Evolutionary conservation across 345 rosid genomes (phyloP).

Genomic region (Corchorus capsularis): DNA sequence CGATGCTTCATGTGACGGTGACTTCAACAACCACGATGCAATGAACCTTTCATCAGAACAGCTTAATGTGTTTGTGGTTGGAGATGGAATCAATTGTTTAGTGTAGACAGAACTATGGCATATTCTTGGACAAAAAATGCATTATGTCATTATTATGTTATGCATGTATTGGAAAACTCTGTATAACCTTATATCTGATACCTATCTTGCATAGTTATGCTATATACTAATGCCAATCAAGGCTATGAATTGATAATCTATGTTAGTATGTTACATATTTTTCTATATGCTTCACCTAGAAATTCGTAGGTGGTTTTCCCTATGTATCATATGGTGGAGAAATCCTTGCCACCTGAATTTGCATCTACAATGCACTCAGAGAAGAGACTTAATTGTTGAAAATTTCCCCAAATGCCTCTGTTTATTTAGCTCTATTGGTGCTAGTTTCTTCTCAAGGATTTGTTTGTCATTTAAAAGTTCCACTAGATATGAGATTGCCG

Average conservation of each 20-base stretch:
- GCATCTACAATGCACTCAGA: neutral
- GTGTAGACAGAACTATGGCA: neutral
- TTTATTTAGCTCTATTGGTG: neutral
- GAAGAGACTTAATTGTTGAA: neutral
- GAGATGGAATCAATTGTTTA: neutral
- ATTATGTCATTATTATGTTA: neutral
- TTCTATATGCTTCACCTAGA: neutral
- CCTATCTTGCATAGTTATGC: neutral
- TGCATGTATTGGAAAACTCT: neutral
- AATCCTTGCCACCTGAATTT: neutral
- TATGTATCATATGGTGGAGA: neutral
- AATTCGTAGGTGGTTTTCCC: neutral
- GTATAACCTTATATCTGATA: neutral
- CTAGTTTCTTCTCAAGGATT: neutral
- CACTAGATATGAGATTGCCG: neutral
- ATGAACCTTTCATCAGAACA: constrained; percentile 4
- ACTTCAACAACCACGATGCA: constrained; percentile 4
- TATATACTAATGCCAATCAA: neutral
- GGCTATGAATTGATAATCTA: neutral
- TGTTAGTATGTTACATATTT: neutral
- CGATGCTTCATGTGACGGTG: neutral
- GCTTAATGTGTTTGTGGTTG: neutral
- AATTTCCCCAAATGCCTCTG: constrained; percentile 4
- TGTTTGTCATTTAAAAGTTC: neutral
- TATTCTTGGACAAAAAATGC: neutral